Evolutionary conservation across 768 basidiomycete genomes (phyloP), one percentile per base, ranked within the genome.

Genomic region (Mycena filopes): DNA sequence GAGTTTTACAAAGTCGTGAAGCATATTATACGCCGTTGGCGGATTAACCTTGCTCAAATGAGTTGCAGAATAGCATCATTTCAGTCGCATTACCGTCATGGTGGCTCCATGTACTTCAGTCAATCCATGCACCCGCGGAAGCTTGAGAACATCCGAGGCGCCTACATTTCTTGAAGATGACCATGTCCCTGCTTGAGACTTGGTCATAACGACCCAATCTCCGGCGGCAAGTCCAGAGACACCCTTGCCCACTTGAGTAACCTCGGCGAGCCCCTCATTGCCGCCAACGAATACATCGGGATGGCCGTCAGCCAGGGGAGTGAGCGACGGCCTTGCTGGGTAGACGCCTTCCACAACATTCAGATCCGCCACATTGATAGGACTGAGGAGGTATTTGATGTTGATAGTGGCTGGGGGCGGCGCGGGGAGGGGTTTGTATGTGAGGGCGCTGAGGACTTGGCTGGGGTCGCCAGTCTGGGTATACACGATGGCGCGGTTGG

Each of bases 311-410:
- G 76, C 81, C 4, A 77, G 73, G 6, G 68, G 38, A 16, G 76
- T 72, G 55, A 86, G 67, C 55, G 78, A 74, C 15, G 92, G 90
- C 64, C 86, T 88, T 11, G 84, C 73, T 0, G 94, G 94, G 71
- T 94, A 95, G n/a, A 91, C 86, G 18, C 93, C 93, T 74, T 94
- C 89, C 38, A 94, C 82, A 59, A 91, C 89, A 65, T 94, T 94
- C 73, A 93, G 75, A 65, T 95, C 94, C 18, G 93, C 87, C 4
- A 93, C 93, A 73, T 95, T 94, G 61, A 95, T 86, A 11, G 93
- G 91, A 7, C 91, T 83, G 23, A 93, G 82, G 15, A 91, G 78
- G 73, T 91, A 87, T 66, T 82, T 84, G 74, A 95, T 74, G 73
- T 92, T 92, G 38, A 88, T 76, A 1, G 89, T 84, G 60, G 80